Evolutionary conservation across 306 rosid species (phyloP).

Genomic region (Canavalia ensiformis): DNA sequence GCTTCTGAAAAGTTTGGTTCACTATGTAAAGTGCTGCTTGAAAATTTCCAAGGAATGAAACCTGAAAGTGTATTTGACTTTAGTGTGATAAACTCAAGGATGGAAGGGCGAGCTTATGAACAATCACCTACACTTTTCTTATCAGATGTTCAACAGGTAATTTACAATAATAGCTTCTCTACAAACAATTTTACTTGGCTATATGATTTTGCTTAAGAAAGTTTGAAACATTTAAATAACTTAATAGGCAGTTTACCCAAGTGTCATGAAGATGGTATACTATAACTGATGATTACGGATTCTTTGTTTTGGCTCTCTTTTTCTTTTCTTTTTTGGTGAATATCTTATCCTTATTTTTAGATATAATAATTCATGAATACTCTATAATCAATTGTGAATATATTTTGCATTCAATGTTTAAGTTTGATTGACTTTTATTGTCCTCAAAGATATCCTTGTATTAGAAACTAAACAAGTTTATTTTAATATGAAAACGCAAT

Average conservation of each 20-base stretch:
- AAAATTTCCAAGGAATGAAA: slow-evolving; percentile 80
- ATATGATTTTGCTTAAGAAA: slow-evolving; percentile 29
- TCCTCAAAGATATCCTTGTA: slow-evolving; percentile 16
- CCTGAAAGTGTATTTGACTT: slow-evolving; percentile 76
- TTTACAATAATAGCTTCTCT: slow-evolving; percentile 31
- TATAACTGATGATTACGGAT: neutral
- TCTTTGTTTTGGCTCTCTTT: slow-evolving; percentile 2
- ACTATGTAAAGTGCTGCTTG: slow-evolving; percentile 68
- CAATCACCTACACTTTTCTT: slow-evolving; percentile 77
- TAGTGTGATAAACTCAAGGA: slow-evolving; percentile 71
- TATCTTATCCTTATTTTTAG: neutral
- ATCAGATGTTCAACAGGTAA: slow-evolving; percentile 88
- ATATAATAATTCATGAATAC: neutral
- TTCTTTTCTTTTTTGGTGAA: neutral
- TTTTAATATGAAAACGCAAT: neutral
- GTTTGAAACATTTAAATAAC: slow-evolving; percentile 2
- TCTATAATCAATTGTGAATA: neutral
- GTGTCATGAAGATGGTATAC: slow-evolving; percentile 17
- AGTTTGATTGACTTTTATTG: neutral
- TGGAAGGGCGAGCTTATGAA: slow-evolving; percentile 81
- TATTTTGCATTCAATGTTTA: slow-evolving; percentile 7
- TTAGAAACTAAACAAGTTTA: neutral
- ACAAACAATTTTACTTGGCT: slow-evolving; percentile 16
- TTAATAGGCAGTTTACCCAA: slow-evolving; percentile 33
- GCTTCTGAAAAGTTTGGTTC: slow-evolving; percentile 77